Evolutionary conservation across 495 filamentous ascomycete species (phyloP), one percentile per base, ranked within the genome.

Genomic region (Penicillium argentinense): DNA sequence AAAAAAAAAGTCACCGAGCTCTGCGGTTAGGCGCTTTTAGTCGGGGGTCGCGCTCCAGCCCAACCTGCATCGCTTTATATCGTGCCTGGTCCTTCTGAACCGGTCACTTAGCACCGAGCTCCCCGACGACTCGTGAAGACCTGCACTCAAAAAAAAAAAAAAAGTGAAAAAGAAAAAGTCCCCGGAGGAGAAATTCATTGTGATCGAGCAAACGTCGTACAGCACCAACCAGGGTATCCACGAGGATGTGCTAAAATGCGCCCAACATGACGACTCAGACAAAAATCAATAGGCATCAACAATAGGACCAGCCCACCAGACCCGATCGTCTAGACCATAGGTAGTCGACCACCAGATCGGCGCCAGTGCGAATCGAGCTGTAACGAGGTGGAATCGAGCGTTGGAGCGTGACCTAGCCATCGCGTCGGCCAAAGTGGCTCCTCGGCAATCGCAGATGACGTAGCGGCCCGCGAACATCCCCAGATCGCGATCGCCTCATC

Each of bases 401-500:
- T n/a, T n/a, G n/a, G n/a, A n/a, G n/a, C n/a, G n/a, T n/a, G n/a
- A n/a, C n/a, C n/a, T n/a, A 23, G 29, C 22, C 23, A 13, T 16
- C 5, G 23, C 24, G 14, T 38, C 16, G 21, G 53, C 41, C 36
- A 39, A 39, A 24, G 36, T 17, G 28, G n/a, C n/a, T n/a, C n/a
- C n/a, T n/a, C n/a, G n/a, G n/a, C n/a, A n/a, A 18, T 19, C 27
- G 42, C 21, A 39, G 37, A 30, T 59, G 56, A 59, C 56, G 56
- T 59, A 55, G 43, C 7, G 17, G 3, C 9, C 16, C 5, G 17
- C 6, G 24, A 19, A 41, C 40, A 12, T 22, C 29, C 17, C 27
- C 50, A 49, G 56, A 55, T 55, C 51, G 47, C 51, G 51, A 59
- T 55, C 51, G 43, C 19, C 44, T 24, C 22, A 21, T 33, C 19